These are phyloP conservation scores for Carnegiea gigantea DNA, from an alignment of 179 eudicot genomes.

Conservation along the genomic window DNA sequence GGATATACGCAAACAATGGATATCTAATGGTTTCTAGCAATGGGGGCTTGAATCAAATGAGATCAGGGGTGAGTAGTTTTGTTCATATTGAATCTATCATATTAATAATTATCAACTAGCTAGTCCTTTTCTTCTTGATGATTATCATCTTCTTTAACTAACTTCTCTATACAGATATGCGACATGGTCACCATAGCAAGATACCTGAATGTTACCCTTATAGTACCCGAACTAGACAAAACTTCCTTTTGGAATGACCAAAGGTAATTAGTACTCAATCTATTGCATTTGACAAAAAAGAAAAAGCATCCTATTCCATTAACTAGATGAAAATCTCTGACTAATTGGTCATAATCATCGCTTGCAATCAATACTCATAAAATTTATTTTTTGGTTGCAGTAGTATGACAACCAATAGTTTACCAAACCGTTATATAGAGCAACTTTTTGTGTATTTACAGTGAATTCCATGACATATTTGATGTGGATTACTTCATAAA, in stretches of 20 bases:
- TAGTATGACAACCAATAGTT: too few species aligned
- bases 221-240: constrained; percentile 43
- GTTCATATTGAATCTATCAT: background rate
- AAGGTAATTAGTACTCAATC: constrained; percentile 22
- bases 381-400: too few species aligned
- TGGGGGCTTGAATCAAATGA: constrained; percentile 46
- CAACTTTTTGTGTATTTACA: background rate
- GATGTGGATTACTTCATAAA: constrained; percentile 38
- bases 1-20: constrained; percentile 33
- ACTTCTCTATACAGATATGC: constrained; percentile 30
- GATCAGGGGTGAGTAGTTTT: constrained; percentile 29
- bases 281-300: too few species aligned
- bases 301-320: too few species aligned
- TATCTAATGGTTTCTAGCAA: constrained; percentile 38
- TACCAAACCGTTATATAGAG: background rate
- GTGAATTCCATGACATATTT: constrained; percentile 40
- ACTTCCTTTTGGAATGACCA: constrained; percentile 40
- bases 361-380: too few species aligned
- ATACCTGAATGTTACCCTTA: constrained; percentile 38
- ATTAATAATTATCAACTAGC: background rate
- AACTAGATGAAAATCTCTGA: too few species aligned
- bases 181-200: constrained; percentile 47
- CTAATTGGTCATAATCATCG: too few species aligned
- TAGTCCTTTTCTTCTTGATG: background rate
- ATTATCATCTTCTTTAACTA: background rate